Conservation (phyloP, 2,329 filamentous ascomycete genomes). For the Alternaria gansuensis region DNA sequence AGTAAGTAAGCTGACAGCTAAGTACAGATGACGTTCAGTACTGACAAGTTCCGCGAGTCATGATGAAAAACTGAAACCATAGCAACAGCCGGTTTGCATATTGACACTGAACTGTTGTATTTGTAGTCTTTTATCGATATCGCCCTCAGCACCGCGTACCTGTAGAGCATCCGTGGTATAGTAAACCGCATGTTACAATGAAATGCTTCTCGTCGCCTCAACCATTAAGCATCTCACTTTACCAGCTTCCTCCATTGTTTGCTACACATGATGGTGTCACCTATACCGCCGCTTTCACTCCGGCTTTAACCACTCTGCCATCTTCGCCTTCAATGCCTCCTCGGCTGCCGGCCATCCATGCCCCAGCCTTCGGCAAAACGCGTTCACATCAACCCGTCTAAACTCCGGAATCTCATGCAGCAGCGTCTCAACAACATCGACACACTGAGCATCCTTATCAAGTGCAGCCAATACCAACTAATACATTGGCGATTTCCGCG, state of each 20-base stretch:
- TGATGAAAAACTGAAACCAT: neutral
- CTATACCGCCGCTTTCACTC: constrained; percentile 1
- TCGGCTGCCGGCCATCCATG: constrained; percentile 18
- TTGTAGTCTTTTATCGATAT: neutral
- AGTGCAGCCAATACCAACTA: constrained; percentile 11
- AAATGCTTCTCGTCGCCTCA: neutral
- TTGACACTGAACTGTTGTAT: neutral
- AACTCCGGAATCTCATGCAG: constrained; percentile 17
- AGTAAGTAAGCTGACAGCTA: neutral
- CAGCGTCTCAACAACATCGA: constrained; percentile 11
- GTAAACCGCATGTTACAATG: neutral
- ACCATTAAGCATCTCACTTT: neutral
- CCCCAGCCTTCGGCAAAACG: constrained; percentile 8
- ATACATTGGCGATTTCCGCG: constrained; percentile 24
- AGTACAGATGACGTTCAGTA: neutral
- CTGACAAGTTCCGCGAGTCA: constrained; percentile 2
- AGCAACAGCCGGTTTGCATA: neutral
- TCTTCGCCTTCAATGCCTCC: constrained; percentile 11
- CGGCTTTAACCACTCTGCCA: constrained; percentile 7
- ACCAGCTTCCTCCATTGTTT: neutral
- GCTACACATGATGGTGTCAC: neutral
- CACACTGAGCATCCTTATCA: constrained; percentile 2
- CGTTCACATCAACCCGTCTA: constrained; percentile 6
- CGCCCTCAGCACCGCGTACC: neutral
- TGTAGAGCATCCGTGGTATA: no score